Evolutionary conservation across 2,329 filamentous ascomycete genomes (phyloP).

Genomic region (Rhinocladiella mackenziei): DNA sequence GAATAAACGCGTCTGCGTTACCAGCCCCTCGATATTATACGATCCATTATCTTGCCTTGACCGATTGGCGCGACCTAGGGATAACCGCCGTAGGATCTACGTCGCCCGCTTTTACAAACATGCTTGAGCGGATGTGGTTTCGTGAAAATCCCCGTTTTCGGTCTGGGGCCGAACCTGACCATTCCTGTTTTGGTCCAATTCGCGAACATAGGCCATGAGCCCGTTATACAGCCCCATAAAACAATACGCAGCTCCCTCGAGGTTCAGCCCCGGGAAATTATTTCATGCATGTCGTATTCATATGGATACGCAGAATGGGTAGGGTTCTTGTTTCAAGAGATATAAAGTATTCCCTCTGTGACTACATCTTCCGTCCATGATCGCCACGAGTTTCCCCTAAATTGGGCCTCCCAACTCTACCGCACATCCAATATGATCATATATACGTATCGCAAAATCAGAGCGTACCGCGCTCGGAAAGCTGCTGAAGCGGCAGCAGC

Average conservation of each 20-base stretch:
- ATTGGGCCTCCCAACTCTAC: background rate
- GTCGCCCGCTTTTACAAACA: no score
- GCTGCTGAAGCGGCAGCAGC: constrained; percentile 12
- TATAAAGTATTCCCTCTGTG: background rate
- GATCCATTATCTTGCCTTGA: background rate
- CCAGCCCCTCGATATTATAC: background rate
- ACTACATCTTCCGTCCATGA: background rate
- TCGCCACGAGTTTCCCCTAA: background rate
- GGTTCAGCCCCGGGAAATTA: background rate
- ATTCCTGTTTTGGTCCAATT: constrained; percentile 8
- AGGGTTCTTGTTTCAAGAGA: no score
- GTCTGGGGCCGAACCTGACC: background rate
- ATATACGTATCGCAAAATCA: constrained; percentile 19
- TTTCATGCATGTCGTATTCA: background rate
- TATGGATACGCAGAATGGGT: no score
- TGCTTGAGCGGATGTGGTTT: background rate
- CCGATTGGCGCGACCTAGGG: background rate
- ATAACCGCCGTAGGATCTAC: background rate
- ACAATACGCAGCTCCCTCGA: no score
- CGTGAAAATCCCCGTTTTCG: background rate
- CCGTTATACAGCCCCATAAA: no score
- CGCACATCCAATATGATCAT: constrained; percentile 6
- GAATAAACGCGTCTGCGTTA: background rate
- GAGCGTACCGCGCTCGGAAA: constrained; percentile 15
- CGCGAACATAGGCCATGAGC: no score